These are phyloP conservation scores for Volvox reticuliferus DNA, from an alignment of 139 green algal genomes.

Conservation along the genomic window DNA sequence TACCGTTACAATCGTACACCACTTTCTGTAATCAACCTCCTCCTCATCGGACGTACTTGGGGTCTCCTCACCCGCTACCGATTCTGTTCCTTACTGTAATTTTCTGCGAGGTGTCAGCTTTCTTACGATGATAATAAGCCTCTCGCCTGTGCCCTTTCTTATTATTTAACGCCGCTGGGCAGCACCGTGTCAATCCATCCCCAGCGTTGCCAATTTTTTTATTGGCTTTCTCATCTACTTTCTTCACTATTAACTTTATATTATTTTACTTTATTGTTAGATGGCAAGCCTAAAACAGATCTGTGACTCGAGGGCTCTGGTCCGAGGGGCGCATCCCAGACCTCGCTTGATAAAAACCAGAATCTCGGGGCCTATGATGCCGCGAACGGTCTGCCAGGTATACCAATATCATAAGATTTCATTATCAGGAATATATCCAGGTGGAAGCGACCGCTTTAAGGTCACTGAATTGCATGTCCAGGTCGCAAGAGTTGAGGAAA, in stretches of 20 bases:
- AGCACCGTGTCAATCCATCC: background rate
- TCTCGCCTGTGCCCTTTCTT: too few species aligned
- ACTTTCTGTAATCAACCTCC: too few species aligned
- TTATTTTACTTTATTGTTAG: background rate
- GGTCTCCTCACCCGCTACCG: too few species aligned
- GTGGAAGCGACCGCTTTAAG: background rate
- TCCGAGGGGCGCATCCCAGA: background rate
- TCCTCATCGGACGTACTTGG: too few species aligned
- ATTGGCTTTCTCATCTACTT: background rate
- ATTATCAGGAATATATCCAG: background rate
- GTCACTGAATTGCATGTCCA: background rate
- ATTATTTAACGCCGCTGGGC: too few species aligned
- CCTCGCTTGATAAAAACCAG: background rate
- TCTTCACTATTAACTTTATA: background rate
- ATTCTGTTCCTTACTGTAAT: too few species aligned
- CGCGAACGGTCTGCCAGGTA: slow-evolving; percentile 10
- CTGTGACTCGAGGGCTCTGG: background rate
- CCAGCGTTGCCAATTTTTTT: background rate
- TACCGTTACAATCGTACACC: too few species aligned
- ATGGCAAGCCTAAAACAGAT: slow-evolving; percentile 12
- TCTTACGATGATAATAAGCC: too few species aligned
- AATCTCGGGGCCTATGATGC: background rate
- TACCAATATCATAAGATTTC: background rate
- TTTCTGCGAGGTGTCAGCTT: too few species aligned
- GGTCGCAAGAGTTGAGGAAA: slow-evolving; percentile 22